phyloP scores from a whole-genome alignment of 192 early-diverging fungal species.

The Coemansia sp. region DNA sequence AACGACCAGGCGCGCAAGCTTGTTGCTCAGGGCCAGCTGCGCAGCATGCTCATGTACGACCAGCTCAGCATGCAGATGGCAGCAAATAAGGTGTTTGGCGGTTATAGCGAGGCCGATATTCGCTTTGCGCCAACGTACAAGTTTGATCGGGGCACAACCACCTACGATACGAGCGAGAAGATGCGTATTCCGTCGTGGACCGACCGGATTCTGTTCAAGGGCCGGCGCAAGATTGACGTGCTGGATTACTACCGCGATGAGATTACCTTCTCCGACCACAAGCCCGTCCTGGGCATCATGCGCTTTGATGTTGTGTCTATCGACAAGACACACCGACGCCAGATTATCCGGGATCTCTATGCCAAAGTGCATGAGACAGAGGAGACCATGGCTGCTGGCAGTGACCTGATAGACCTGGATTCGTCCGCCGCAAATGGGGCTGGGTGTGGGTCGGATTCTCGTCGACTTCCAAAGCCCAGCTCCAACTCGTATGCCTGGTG shows the following conservation, averaged over 20 bases:
- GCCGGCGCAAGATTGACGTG: conserved; percentile 13
- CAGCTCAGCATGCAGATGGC: conserved; percentile 60
- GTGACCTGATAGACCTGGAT: conserved; percentile 32
- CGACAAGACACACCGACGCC: conserved; percentile 28
- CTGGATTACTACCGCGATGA: conserved; percentile 45
- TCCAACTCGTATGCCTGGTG: conserved; percentile 30
- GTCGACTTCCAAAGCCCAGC: conserved; percentile 24
- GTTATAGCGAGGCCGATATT: conserved; percentile 73
- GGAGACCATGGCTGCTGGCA: neutral
- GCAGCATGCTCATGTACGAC: conserved; percentile 52
- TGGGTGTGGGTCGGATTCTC: neutral
- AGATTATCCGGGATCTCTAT: conserved; percentile 35
- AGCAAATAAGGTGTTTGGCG: conserved; percentile 60
- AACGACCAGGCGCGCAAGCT: conserved; percentile 59
- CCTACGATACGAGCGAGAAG: conserved; percentile 93
- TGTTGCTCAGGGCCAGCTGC: conserved; percentile 41
- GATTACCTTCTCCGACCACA: conserved; percentile 43
- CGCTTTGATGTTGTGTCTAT: conserved; percentile 39
- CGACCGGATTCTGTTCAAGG: conserved; percentile 70
- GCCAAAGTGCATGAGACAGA: conserved; percentile 10
- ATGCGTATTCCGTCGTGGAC: conserved; percentile 93
- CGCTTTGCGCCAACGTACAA: conserved; percentile 97
- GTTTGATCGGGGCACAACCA: conserved; percentile 73
- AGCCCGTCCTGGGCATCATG: conserved; percentile 42
- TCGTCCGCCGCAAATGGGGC: neutral